phyloP scores from a whole-genome alignment of 1,139 yeast species.

The Lodderomyces orthopsilosis region DNA sequence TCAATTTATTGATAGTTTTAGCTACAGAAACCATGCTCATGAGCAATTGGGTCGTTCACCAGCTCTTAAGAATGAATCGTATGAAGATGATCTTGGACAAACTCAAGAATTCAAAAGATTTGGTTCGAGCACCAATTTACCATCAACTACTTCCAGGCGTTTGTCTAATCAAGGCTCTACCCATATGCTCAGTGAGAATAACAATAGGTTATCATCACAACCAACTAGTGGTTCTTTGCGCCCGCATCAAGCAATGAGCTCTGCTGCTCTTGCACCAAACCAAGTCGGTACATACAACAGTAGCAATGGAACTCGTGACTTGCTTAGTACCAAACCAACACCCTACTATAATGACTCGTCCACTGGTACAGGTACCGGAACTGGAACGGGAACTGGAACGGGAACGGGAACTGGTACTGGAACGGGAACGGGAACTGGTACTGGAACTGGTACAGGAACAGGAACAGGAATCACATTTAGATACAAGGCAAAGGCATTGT shows the following conservation, averaged over 20 bases:
- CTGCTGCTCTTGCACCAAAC: neutral
- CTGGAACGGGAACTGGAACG: neutral
- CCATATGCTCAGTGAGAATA: neutral
- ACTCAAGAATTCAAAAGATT: constrained; percentile 25
- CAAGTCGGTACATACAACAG: neutral
- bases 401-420: neutral
- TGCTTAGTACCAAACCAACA: neutral
- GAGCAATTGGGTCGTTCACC: constrained; percentile 12
- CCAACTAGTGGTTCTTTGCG: constrained; percentile 1
- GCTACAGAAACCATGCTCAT: constrained; percentile 34
- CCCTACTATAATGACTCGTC: neutral
- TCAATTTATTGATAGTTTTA: constrained; percentile 78
- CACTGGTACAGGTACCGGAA: neutral
- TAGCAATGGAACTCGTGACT: neutral
- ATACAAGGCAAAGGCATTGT: constrained; percentile 82
- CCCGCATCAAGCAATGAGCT: neutral
- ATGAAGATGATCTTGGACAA: constrained; percentile 18
- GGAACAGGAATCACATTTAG: constrained; percentile 56
- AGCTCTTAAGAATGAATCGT: constrained; percentile 13
- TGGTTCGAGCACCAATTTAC: constrained; percentile 22
- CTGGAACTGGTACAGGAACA: constrained; percentile 13
- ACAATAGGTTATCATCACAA: neutral
- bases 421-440: constrained; percentile 14
- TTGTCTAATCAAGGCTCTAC: constrained; percentile 15
- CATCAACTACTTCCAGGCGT: constrained; percentile 11